Base-by-base conservation (phyloP, 441 rosid genomes). In the Pelargonium fulgidum region DNA sequence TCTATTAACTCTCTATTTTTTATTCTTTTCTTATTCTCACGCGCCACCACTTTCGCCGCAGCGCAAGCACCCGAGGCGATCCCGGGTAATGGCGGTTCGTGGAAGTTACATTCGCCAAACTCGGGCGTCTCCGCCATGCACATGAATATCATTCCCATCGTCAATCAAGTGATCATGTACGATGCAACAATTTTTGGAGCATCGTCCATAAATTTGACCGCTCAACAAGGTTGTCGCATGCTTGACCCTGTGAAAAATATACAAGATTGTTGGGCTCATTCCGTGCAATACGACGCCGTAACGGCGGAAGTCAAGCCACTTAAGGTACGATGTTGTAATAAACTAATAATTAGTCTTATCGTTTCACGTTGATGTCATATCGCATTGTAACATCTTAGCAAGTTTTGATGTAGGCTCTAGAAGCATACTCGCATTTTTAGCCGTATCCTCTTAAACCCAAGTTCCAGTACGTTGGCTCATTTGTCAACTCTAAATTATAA, bases 101-200 rank as follows among this genome's bases (percentile, higher is more conserved):
- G 14, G 52, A 47, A n/a, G 52, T n/a, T 47, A 1, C 52, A 47
- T n/a, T 47, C 52, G 1, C 52, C 52, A 3, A 47, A 47, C 52
- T 47, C 52, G 14, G 52, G 52, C 52, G 52, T 47, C 52, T 47
- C 52, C 52, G 12, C 52, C 52, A 47, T 47, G 52, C 52, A 47
- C 52, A 47, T 47, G 52, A 47, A 47, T n/a, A 47, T 47, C 52
- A 47, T 47, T 11, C 52, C 52, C n/a, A 10, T 47, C 52, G 13
- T n/a, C 52, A 47, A 47, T n/a, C 52, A 11, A n/a, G 52, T 47
- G n/a, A 47, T 47, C 52, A 47, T 47, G 52, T 47, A 47, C 52
- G 52, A 47, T n/a, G 52, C 52, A 3, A 47, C 52, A 12, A 47
- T 47, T n/a, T 47, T 47, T n/a, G 52, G 52, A 10, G 52, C 52